Evolutionary conservation across 2,329 filamentous ascomycete genomes (phyloP), one percentile per base, ranked within the genome.

Genomic region (Beauveria australis): DNA sequence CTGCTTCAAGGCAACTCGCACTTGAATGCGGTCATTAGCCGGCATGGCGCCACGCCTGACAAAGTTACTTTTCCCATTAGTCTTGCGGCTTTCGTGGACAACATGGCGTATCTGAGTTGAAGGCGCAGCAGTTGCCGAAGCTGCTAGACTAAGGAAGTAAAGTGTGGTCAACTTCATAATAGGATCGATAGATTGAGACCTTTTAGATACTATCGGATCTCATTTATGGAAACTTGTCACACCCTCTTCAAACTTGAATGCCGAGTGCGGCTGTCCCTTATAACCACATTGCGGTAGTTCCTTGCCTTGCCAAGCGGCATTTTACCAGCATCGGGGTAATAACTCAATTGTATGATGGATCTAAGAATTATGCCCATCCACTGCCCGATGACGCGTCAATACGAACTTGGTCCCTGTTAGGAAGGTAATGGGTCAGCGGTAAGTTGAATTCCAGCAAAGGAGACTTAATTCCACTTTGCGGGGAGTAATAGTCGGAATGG

Each of bases 1-100:
- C 41, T 60, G 58, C 16, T 60, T 60, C 53, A 55, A 22, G 4
- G 53, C 53, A 47, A 60, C 24, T 12, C 58, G 47, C 8, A 60
- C 58, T 4, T 48, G 58, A 8, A 60, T n/a, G 5, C 47, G 22
- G 3, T 28, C 48, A 41, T 53, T n/a, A 12, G n/a, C 8, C 1
- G 48, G 37, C 14, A 40, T 40, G 28, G 40, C 49, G 40, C 46
- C 49, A 24, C 57, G 57, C 48, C 46, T 59, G 30, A 22, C 26
- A 30, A 59, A 58, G 30, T 30, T 49, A 30, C 26, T 37, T 10
- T 28, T 58, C 6, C 14, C 44, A 41, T 19, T 28, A 3, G 18
- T 18, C 14, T 37, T 49, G 46, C 55, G 55, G 5, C 40, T 37
- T 46, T 58, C 55, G 16, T 58, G 55, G 14, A 58, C 44, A 58